These are phyloP conservation scores for Escovopsis sp. DNA, from an alignment of 2,329 filamentous ascomycete genomes.

Conservation along the genomic window DNA sequence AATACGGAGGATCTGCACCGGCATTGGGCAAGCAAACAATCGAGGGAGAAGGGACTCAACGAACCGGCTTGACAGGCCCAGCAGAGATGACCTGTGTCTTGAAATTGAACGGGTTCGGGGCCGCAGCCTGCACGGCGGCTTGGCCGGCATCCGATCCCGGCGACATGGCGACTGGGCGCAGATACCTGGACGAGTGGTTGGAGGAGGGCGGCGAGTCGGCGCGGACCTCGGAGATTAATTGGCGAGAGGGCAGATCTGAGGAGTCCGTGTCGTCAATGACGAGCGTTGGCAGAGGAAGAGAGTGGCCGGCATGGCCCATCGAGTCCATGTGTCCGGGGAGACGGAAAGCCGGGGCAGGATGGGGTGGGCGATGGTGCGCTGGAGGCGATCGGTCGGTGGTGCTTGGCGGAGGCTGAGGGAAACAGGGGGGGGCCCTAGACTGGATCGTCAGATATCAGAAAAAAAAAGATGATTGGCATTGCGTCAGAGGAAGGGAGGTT, in stretches of 20 bases:
- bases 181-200: not conserved
- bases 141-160: constrained; percentile 8
- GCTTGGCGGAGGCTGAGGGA: not conserved
- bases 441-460: no score
- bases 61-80: constrained; percentile 61
- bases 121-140: constrained; percentile 9
- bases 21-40: no score
- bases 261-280: constrained; percentile 11
- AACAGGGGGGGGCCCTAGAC: not conserved
- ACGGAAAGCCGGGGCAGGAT: not conserved
- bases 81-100: constrained; percentile 67
- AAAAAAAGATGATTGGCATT: not conserved
- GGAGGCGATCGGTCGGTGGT: not conserved
- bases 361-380: not conserved
- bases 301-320: not conserved
- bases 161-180: constrained; percentile 14
- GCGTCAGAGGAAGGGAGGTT: not conserved
- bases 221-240: not conserved
- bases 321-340: not conserved
- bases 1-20: not conserved
- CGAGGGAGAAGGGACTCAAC: constrained; percentile 12
- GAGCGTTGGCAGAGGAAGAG: constrained; percentile 4
- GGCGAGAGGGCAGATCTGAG: not conserved
- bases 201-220: not conserved
- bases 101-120: constrained; percentile 80